Base-by-base conservation (phyloP, 148 eudicot genomes). In the Camellia granthamiana region DNA sequence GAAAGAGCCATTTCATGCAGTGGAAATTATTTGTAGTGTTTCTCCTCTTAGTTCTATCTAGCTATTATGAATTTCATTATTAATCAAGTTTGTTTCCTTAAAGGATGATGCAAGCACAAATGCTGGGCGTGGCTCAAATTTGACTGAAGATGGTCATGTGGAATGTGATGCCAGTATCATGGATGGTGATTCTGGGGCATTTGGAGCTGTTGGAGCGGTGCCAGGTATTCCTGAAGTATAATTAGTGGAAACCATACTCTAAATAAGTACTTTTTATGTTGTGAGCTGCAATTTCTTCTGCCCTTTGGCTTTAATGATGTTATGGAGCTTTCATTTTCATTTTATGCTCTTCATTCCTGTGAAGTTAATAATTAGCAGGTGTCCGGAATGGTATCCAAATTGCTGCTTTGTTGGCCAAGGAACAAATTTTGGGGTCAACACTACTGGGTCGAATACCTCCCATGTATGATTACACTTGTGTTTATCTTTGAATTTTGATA, bases 121-220 rank as follows among this genome's bases (percentile, higher is more conserved):
- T 89, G 99, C 99, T 78, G 99, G 98, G 18, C 90, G 94, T 67
- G 99, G 99, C 43, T 97, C 99, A 16, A 97, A 97, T 89, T 87
- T 97, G 88, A 94, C 99, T 6, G 97, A 94, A 85, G 97, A 92
- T 84, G 99, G 99, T 72, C 91, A 83, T 77, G 98, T 97, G 58
- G 99, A 97, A 82, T 94, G 95, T 86, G 99, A 97, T 89, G 98
- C 99, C 62, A 91, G 98, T 80, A 85, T 97, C 56, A 94, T 97
- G 88, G 98, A 97, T 84, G 95, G 98, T 77, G 80, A 84, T 72
- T 88, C 98, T 13, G 94, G 62, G 89, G 38, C 89, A 80, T 97
- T 92, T 83, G 94, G 94, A 78, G 99, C 98, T 86, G 97, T 97
- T 83, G 99, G 99, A 82, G 97, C 98, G 12, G 93, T 94, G 74